Percentiles rank a stretch among this genome's conserved stretches.
phyloP scores from a whole-genome alignment of 495 filamentous ascomycete species.

The Annulohypoxylon moriforme region DNA sequence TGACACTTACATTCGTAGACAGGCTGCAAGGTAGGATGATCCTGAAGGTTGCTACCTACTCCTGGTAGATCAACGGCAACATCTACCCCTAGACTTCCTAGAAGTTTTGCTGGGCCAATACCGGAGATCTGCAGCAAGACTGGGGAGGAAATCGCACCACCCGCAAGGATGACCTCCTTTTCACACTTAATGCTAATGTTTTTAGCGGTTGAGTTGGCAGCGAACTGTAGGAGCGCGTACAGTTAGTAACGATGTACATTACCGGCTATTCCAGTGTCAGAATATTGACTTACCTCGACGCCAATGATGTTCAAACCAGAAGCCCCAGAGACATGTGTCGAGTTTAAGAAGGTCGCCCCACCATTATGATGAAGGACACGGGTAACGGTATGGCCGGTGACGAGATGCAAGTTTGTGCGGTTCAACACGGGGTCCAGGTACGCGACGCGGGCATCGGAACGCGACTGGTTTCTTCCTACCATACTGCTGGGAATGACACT shows the following conservation, averaged over 20 bases:
- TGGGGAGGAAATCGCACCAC: conserved; percentile 63
- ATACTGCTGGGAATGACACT: conserved; percentile 61
- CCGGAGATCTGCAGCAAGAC: conserved; percentile 70
- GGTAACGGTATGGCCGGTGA: conserved; percentile 59
- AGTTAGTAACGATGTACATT: conserved; percentile 32
- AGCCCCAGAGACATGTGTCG: conserved; percentile 46
- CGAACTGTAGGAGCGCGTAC: conserved; percentile 31
- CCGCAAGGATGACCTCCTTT: conserved; percentile 65
- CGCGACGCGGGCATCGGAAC: conserved; percentile 62
- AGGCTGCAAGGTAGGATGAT: conserved; percentile 49
- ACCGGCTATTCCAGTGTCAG: conserved; percentile 2
- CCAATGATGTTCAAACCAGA: conserved; percentile 42
- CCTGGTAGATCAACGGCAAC: conserved; percentile 52
- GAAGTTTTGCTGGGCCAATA: conserved; percentile 55
- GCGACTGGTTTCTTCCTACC: conserved; percentile 57
- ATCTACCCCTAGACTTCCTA: conserved; percentile 46
- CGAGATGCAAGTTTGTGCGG: conserved; percentile 59
- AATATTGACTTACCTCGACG: conserved; percentile 21
- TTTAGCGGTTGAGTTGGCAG: conserved; percentile 29
- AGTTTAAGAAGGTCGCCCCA: conserved; percentile 49
- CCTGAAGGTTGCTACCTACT: conserved; percentile 57
- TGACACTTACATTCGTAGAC: conserved; percentile 52
- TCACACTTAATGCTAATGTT: conserved; percentile 40
- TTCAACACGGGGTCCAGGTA: conserved; percentile 56
- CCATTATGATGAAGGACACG: conserved; percentile 47